Evolutionary conservation across 441 rosid species (phyloP), one percentile per base, ranked within the genome.

Genomic region (Metrosideros polymorpha): DNA sequence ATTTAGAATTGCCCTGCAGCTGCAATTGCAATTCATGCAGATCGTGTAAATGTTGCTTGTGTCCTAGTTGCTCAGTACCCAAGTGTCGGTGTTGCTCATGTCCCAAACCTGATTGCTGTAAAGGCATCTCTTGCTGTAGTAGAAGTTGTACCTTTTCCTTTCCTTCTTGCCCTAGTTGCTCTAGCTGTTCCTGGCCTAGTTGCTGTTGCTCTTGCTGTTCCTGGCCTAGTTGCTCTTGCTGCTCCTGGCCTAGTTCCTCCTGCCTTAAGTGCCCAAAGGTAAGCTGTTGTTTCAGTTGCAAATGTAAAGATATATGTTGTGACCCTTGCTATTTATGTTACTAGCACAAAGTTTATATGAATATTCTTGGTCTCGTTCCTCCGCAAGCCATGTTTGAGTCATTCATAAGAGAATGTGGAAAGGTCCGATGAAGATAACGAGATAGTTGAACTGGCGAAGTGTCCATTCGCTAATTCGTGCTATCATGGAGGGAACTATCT

Each of bases 271-370:
- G 94, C 87, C 92, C 95, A 7, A 93, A 92, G 92, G 87, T 90
- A 87, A 87, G 86, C 85, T 87, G 75, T 88, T 87, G 93, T 83
- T 91, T 88, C 89, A 89, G 90, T 85, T 94, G 96, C 30, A 83
- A 56, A 47, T 83, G 85, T 93, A 90, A 87, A 91, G 92, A 90
- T 59, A 71, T 57, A 14, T 95, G 93, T 82, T 93, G 96, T 90
- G 92, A 94, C 86, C 94, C 94, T 51, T 91, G 95, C 85, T 94
- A 92, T 89, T 86, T 91, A 79, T 91, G 91, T 55, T 91, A 90
- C 87, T 95, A 94, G 91, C 75, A 88, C 83, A 75, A 9, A 19
- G 71, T 53, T 88, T 54, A n/a, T 53, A 77, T 84, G 77, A 85
- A 87, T 15, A 27, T 49, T 50, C 61, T n/a, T 0, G 35, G 82